Conservation (phyloP, 495 filamentous ascomycete species). For the Penicillium angulare region DNA sequence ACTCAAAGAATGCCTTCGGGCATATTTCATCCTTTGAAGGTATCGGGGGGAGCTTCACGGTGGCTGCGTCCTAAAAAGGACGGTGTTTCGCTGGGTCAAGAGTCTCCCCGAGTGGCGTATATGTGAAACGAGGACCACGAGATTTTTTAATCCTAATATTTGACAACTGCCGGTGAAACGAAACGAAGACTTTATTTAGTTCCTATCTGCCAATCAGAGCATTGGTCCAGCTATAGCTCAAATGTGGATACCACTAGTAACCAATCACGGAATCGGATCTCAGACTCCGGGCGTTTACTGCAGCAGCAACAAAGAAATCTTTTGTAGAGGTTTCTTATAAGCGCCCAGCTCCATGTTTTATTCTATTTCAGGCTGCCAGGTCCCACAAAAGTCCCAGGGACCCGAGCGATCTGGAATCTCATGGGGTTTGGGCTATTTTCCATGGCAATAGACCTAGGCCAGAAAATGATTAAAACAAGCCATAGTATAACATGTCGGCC, state of each 20-base stretch:
- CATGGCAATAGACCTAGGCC: no score
- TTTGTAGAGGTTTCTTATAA: no score
- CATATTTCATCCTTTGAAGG: conserved; percentile 74
- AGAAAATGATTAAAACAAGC: no score
- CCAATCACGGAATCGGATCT: conserved; percentile 18
- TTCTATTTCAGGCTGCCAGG: no score
- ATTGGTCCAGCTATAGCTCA: no score
- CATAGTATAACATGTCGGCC: no score
- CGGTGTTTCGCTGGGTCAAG: not conserved
- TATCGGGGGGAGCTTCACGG: conserved; percentile 62
- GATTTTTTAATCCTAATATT: not conserved
- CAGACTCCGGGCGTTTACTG: conserved; percentile 19
- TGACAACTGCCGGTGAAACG: not conserved
- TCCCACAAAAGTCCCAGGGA: no score
- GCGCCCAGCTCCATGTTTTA: not conserved
- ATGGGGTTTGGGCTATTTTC: not conserved
- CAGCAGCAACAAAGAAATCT: conserved; percentile 7
- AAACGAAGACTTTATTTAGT: not conserved
- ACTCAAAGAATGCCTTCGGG: conserved; percentile 70
- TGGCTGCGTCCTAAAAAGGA: conserved; percentile 23
- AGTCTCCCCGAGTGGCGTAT: not conserved
- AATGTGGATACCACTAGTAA: not conserved
- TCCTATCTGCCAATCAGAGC: not conserved
- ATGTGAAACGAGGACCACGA: not conserved
- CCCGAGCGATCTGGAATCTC: not conserved